These are phyloP conservation scores for Zoysia japonica DNA, from an alignment of 176 grass and related monocot genomes.

Conservation along the genomic window DNA sequence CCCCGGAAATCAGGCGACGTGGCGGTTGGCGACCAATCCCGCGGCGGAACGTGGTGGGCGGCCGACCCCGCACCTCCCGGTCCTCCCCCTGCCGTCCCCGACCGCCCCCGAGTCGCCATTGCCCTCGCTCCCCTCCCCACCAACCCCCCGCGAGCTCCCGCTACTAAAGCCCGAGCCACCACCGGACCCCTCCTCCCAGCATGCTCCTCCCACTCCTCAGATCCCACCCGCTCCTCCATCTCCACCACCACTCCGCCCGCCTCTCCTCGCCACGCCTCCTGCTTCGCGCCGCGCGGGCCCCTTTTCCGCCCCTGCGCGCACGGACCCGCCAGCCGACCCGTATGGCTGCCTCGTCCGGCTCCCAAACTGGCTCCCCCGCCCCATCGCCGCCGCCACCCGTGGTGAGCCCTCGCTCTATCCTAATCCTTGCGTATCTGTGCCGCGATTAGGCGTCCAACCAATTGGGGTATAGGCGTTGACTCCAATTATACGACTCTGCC, in stretches of 20 bases:
- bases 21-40: conserved; percentile 34
- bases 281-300: conserved; percentile 19
- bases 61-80: no score
- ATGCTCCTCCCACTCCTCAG: conserved; percentile 78
- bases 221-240: conserved; percentile 68
- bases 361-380: conserved; percentile 6
- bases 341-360: conserved; percentile 50
- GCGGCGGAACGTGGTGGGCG: conserved; percentile 1
- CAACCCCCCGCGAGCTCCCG: background rate
- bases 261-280: background rate
- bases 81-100: background rate
- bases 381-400: conserved; percentile 38
- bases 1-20: background rate
- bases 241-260: no score
- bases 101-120: conserved; percentile 16
- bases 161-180: conserved; percentile 52
- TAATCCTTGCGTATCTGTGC: no score
- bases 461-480: conserved; percentile 24
- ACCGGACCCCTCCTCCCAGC: background rate
- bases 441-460: background rate
- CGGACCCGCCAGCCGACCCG: conserved; percentile 3
- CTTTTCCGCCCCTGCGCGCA: background rate
- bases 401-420: conserved; percentile 32
- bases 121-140: background rate
- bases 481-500: background rate